Conservation (phyloP, 306 rosid species). For the Ochetophila trinervis region DNA sequence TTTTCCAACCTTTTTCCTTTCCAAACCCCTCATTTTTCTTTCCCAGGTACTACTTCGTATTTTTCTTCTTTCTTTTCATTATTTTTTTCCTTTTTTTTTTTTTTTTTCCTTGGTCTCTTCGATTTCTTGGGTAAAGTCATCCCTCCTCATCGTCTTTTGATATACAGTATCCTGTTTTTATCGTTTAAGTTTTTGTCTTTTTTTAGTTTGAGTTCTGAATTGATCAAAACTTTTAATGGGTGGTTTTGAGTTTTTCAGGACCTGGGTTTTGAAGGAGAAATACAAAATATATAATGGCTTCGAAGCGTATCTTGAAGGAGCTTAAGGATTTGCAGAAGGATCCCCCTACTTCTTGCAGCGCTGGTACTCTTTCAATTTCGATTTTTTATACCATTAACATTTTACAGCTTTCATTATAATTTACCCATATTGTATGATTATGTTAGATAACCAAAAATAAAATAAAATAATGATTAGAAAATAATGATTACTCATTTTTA, state of each 20-base stretch:
- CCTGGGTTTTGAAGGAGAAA: background rate
- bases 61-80: background rate
- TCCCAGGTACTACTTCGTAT: slow-evolving; percentile 10
- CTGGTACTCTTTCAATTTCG: slow-evolving; percentile 32
- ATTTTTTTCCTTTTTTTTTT: background rate
- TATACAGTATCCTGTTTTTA: no score
- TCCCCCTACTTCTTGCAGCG: slow-evolving; percentile 86
- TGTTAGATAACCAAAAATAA: no score
- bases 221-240: background rate
- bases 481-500: no score
- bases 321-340: slow-evolving; percentile 78
- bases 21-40: no score
- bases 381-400: background rate
- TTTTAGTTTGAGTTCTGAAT: background rate
- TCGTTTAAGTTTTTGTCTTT: background rate
- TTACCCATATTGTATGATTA: no score
- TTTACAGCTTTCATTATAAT: no score
- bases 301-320: slow-evolving; percentile 75
- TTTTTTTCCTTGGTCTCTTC: background rate
- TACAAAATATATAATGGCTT: slow-evolving; percentile 45
- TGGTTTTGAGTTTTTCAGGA: background rate
- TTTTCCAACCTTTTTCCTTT: no score
- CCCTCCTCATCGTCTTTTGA: no score
- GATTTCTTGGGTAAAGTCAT: no score
- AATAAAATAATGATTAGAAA: no score